A percentile compares a stretch with the other conserved stretches of the same genome.
These are phyloP conservation scores for Trametes punicea DNA, from an alignment of 768 basidiomycete genomes.

Conservation along the genomic window DNA sequence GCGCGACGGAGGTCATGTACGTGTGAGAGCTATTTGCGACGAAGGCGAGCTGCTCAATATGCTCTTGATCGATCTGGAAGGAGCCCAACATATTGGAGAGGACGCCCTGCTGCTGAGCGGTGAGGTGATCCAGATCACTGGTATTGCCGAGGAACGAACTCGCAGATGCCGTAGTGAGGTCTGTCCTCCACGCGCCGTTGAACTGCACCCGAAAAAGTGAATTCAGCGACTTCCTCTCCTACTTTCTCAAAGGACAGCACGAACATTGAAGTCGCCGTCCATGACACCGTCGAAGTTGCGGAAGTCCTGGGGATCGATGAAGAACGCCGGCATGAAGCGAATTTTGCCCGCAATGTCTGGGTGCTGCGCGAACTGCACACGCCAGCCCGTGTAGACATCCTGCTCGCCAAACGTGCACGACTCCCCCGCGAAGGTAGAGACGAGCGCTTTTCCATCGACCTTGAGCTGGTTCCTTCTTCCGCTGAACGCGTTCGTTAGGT, in stretches of 20 bases:
- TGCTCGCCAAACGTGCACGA: slow-evolving; percentile 54
- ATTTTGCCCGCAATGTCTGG: slow-evolving; percentile 33
- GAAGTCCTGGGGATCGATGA: slow-evolving; percentile 52
- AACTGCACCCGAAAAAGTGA: slow-evolving; percentile 46
- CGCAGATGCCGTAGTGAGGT: slow-evolving; percentile 36
- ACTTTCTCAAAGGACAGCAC: slow-evolving; percentile 8
- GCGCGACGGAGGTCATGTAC: slow-evolving; percentile 48
- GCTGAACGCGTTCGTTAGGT: slow-evolving; percentile 46
- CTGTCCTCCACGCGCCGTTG: slow-evolving; percentile 54
- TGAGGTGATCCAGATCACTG: slow-evolving; percentile 18
- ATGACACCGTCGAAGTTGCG: slow-evolving; percentile 38
- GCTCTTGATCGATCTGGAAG: slow-evolving; percentile 34
- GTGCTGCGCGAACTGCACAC: slow-evolving; percentile 36
- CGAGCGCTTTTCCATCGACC: slow-evolving; percentile 49
- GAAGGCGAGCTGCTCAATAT: slow-evolving; percentile 30
- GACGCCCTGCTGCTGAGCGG: slow-evolving; percentile 11
- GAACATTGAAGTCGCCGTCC: slow-evolving; percentile 56
- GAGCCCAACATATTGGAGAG: slow-evolving; percentile 24
- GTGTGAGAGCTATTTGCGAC: slow-evolving; percentile 24
- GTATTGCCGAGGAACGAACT: slow-evolving; percentile 32
- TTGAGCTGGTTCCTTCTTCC: slow-evolving; percentile 52
- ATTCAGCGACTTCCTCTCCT: not conserved
- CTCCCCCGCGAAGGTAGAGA: slow-evolving; percentile 62
- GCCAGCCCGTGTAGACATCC: slow-evolving; percentile 45
- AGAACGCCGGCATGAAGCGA: slow-evolving; percentile 62